Base-by-base conservation (phyloP, 768 basidiomycete genomes). In the Boletus speciosus region DNA sequence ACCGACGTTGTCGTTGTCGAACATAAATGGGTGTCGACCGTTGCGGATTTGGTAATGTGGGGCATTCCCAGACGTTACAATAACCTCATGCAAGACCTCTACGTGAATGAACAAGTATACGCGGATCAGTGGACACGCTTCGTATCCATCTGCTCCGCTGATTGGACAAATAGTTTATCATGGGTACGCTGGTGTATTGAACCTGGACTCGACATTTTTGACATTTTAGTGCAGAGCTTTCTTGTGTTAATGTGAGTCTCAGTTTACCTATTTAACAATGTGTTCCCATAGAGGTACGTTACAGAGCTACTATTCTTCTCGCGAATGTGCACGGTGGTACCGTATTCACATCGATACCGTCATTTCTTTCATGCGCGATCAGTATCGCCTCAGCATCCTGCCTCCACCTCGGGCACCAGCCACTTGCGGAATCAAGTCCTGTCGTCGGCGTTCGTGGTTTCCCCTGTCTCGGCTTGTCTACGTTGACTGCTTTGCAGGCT, bases 31-130 rank as follows among this genome's bases (percentile, higher is more conserved):
- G 37, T 76, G 6, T 72, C 65, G 21, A 59, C 61, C 2, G 6
- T 76, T 15, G 63, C 71, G 6, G 78, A 78, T 29, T 36, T 61
- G 2, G 11, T 80, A 3, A 70, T 81, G 35, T 79, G 84, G 70
- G 67, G 73, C n/a, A 67, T 76, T 3, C 81, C 83, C 1, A 68
- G 72, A 14, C 54, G 57, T 19, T 83, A 81, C 59, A 60, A 67
- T 9, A 58, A 61, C 11, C 68, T 71, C 16, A 60, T 88, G 10
- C 73, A 82, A 41, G 67, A 74, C 5, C 55, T 84, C 2, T 86
- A 76, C 60, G 68, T 78, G 2, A 86, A 88, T 54, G 74, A 77
- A 35, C 69, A 81, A 47, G 79, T 85, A 4, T 84, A 82, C 49
- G 73, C 65, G 0, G 72, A 75, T 48, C 78, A 81, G 16, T 86